Evolutionary conservation across 2,329 filamentous ascomycete species (phyloP).

Genomic region (Pseudogymnoascus pannorum): DNA sequence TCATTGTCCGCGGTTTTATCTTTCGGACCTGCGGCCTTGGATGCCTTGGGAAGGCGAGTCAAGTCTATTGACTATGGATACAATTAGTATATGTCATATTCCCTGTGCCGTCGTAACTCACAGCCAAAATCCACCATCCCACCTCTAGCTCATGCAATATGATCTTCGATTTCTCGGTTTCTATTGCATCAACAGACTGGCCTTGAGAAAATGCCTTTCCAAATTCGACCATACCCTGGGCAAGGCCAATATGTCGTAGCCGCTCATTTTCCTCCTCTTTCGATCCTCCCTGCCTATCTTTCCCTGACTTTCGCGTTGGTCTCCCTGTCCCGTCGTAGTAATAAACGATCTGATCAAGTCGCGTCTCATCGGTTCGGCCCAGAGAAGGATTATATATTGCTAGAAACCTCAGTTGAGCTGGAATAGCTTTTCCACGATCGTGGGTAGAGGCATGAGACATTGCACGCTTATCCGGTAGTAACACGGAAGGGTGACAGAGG

Average conservation of each 20-base stretch:
- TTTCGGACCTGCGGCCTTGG: slow-evolving; percentile 27
- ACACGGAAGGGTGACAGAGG: neutral
- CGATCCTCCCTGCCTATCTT: slow-evolving; percentile 21
- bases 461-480: slow-evolving; percentile 15
- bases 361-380: slow-evolving; percentile 50
- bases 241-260: slow-evolving; percentile 86
- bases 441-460: slow-evolving; percentile 22
- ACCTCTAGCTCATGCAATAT: slow-evolving; percentile 80
- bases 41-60: slow-evolving; percentile 46
- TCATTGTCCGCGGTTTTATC: slow-evolving; percentile 18
- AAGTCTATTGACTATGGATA: slow-evolving; percentile 66
- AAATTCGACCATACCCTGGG: slow-evolving; percentile 94
- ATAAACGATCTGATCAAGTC: slow-evolving; percentile 83
- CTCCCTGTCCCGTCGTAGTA: slow-evolving; percentile 43
- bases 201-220: slow-evolving; percentile 78
- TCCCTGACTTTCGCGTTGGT: slow-evolving; percentile 19
- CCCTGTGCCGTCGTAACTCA: slow-evolving; percentile 39
- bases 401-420: slow-evolving; percentile 82
- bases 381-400: slow-evolving; percentile 91
- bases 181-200: slow-evolving; percentile 71
- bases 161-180: slow-evolving; percentile 83
- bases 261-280: slow-evolving; percentile 74
- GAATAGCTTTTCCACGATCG: slow-evolving; percentile 31
- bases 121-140: slow-evolving; percentile 93
- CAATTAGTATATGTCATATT: slow-evolving; percentile 14